Conservation (phyloP, 805 yeast species). For the Candida alai region DNA sequence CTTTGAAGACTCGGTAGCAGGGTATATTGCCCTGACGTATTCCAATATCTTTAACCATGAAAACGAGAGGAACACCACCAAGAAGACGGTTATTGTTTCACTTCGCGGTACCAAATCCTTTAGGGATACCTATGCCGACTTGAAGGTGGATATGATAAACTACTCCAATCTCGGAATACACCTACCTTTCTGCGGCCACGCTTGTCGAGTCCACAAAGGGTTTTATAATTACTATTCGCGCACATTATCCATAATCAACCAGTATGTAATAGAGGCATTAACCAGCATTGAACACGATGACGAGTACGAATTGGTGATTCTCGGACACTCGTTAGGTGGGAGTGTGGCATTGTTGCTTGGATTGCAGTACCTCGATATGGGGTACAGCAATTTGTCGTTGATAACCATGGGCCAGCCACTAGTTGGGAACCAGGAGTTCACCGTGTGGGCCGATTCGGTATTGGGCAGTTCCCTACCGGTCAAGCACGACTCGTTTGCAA, state of each 20-base stretch:
- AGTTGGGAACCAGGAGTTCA: constrained; percentile 37
- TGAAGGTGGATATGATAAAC: constrained; percentile 32
- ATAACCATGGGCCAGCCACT: constrained; percentile 46
- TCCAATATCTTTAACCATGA: constrained; percentile 21
- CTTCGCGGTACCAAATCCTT: constrained; percentile 43
- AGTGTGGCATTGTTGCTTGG: constrained; percentile 36
- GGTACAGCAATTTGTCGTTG: constrained; percentile 26
- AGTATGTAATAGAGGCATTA: constrained; percentile 19
- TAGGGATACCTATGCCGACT: constrained; percentile 36
- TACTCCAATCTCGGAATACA: constrained; percentile 21
- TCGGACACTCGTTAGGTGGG: constrained; percentile 40
- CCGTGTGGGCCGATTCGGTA: constrained; percentile 30
- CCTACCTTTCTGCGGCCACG: constrained; percentile 24
- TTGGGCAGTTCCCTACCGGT: constrained; percentile 25
- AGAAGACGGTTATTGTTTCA: constrained; percentile 30
- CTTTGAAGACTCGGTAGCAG: constrained; percentile 33
- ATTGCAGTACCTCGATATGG: constrained; percentile 32
- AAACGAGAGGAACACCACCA: constrained; percentile 8
- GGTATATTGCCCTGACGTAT: constrained; percentile 34
- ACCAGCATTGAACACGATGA: constrained; percentile 12
- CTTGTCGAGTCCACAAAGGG: constrained; percentile 40
- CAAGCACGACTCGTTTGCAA: constrained; percentile 15
- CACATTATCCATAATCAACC: constrained; percentile 24
- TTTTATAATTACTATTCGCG: constrained; percentile 27
- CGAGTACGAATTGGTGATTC: constrained; percentile 20